A percentile compares a stretch with the other conserved stretches of the same genome.
These are phyloP conservation scores for Dactylella cylindrospora DNA, from an alignment of 2,329 filamentous ascomycete species.

Conservation along the genomic window DNA sequence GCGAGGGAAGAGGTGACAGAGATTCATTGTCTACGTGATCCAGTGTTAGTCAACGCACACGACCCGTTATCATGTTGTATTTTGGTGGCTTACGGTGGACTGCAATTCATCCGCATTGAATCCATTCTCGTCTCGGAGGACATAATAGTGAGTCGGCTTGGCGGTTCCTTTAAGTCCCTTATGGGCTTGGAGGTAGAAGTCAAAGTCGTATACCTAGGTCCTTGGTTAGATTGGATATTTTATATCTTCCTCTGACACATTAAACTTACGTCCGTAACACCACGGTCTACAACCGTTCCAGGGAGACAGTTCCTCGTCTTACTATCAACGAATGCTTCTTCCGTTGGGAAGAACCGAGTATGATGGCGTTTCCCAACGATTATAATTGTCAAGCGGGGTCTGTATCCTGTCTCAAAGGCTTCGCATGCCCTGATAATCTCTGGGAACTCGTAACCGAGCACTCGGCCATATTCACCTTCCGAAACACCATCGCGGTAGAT, in stretches of 20 bases:
- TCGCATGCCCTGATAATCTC: conserved; percentile 66
- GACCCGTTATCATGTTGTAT: too few relatives aligned
- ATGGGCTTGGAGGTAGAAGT: conserved; percentile 84
- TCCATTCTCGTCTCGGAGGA: conserved; percentile 52
- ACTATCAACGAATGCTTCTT: conserved; percentile 55
- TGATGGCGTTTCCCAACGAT: conserved; percentile 88
- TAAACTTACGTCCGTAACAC: conserved; percentile 61
- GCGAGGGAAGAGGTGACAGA: conserved; percentile 81
- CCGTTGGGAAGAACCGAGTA: conserved; percentile 79
- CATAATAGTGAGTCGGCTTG: conserved; percentile 79
- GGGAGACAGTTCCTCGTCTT: conserved; percentile 70
- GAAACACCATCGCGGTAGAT: conserved; percentile 89
- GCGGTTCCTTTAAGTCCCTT: conserved; percentile 81
- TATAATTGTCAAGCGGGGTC: conserved; percentile 69
- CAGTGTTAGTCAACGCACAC: too few relatives aligned
- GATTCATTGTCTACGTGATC: conserved; percentile 70
- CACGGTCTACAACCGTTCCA: conserved; percentile 83
- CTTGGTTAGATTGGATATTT: too few relatives aligned
- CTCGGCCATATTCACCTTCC: conserved; percentile 73
- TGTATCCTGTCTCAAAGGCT: conserved; percentile 45
- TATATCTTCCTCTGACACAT: too few relatives aligned
- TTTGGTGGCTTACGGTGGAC: conserved; percentile 5
- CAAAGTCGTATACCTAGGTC: conserved; percentile 63
- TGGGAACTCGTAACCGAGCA: conserved; percentile 70
- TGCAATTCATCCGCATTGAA: conserved; percentile 19